These are phyloP conservation scores for Jamesozyma rosinii DNA, from an alignment of 805 yeast genomes.

Conservation along the genomic window DNA sequence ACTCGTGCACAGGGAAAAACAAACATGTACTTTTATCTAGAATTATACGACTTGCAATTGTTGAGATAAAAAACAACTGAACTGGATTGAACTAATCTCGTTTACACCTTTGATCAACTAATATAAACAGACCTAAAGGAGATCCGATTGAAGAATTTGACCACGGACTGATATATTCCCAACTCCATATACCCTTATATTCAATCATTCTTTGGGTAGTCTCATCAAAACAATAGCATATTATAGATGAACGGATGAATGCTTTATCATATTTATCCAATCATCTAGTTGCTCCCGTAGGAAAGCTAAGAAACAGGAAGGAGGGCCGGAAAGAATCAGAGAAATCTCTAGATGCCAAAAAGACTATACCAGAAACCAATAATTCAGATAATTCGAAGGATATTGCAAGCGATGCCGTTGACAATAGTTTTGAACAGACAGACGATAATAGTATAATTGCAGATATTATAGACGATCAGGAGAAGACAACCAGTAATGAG, in stretches of 20 bases:
- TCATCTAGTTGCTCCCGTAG: slow-evolving; percentile 3
- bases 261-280: slow-evolving; percentile 27
- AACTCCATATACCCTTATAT: too few relatives aligned
- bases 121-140: too few relatives aligned
- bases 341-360: not conserved
- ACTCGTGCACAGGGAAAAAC: too few relatives aligned
- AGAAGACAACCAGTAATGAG: not conserved
- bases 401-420: not conserved
- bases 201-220: not conserved
- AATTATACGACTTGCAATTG: too few relatives aligned
- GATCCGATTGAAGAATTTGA: too few relatives aligned
- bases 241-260: slow-evolving; percentile 11
- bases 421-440: not conserved
- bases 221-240: not conserved
- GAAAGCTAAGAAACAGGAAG: not conserved
- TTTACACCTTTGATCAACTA: too few relatives aligned
- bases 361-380: not conserved
- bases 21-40: too few relatives aligned
- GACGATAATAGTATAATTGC: not conserved
- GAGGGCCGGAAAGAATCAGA: not conserved
- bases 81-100: too few relatives aligned
- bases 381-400: not conserved
- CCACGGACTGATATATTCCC: too few relatives aligned
- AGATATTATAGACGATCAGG: not conserved
- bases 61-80: too few relatives aligned